Evolutionary conservation across 1,139 yeast genomes (phyloP).

Genomic region (Candida mesenterica): DNA sequence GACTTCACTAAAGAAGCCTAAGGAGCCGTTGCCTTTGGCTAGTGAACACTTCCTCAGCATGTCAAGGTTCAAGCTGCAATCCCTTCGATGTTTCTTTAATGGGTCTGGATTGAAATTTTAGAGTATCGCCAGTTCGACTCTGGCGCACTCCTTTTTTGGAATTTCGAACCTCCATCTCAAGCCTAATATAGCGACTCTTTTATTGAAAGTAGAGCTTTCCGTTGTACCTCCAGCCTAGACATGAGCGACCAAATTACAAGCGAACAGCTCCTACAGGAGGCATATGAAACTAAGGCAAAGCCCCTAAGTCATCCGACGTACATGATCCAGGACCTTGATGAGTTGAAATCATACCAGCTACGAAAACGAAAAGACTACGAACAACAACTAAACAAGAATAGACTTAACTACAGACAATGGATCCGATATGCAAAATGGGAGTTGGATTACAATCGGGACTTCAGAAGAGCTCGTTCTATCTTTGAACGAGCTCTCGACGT

Average conservation of each 20-base stretch:
- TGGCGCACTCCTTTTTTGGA: slow-evolving; percentile 58
- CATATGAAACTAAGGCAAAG: slow-evolving; percentile 28
- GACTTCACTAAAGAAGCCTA: neutral
- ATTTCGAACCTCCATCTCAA: too few species aligned
- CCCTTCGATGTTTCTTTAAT: too few species aligned
- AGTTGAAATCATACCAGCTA: slow-evolving; percentile 70
- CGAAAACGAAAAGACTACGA: slow-evolving; percentile 81
- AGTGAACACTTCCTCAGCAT: neutral
- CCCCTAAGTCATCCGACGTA: slow-evolving; percentile 46
- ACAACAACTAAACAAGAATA: slow-evolving; percentile 77
- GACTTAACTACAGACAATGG: slow-evolving; percentile 87
- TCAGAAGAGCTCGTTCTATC: slow-evolving; percentile 72
- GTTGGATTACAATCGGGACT: slow-evolving; percentile 69
- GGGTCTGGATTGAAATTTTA: too few species aligned
- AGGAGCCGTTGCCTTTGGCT: neutral
- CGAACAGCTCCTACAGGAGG: slow-evolving; percentile 38
- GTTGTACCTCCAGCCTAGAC: too few species aligned
- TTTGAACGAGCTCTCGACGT: slow-evolving; percentile 87
- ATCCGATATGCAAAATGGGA: slow-evolving; percentile 90
- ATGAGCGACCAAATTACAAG: slow-evolving; percentile 27
- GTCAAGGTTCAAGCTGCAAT: too few species aligned
- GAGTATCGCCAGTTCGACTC: slow-evolving; percentile 88
- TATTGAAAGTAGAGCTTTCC: too few species aligned
- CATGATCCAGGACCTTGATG: slow-evolving; percentile 75
- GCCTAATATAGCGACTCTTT: too few species aligned